Evolutionary conservation across 179 eudicot species (phyloP).

Genomic region (Drosera spatulata): DNA sequence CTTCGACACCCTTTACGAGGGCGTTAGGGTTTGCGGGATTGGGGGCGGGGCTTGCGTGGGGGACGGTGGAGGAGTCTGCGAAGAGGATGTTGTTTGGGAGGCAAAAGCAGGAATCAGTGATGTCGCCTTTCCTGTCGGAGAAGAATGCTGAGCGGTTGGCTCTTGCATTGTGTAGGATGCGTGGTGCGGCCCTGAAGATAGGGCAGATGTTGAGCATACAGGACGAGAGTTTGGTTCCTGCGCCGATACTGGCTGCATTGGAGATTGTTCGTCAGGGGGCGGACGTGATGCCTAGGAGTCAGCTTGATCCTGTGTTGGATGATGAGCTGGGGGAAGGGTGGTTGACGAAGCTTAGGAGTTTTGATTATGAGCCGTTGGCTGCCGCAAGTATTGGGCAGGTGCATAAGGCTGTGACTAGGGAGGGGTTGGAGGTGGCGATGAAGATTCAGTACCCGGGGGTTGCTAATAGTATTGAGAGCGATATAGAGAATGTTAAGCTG

Average conservation of each 20-base stretch:
- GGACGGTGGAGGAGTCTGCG: slow-evolving; percentile 89
- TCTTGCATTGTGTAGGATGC: slow-evolving; percentile 97
- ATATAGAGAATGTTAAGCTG: slow-evolving; percentile 82
- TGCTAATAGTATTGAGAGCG: slow-evolving; percentile 97
- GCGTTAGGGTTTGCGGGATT: slow-evolving; percentile 94
- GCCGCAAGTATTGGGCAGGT: slow-evolving; percentile 99
- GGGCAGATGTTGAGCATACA: slow-evolving; percentile 99
- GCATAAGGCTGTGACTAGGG: slow-evolving; percentile 72
- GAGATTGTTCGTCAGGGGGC: slow-evolving; percentile 99
- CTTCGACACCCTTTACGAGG: slow-evolving; percentile 77
- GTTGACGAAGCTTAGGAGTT: slow-evolving; percentile 76
- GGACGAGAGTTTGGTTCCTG: slow-evolving; percentile 89
- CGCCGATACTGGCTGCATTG: slow-evolving; percentile 91
- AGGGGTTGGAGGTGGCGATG: slow-evolving; percentile 78
- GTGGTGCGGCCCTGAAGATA: slow-evolving; percentile 95
- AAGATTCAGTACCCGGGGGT: slow-evolving; percentile 99
- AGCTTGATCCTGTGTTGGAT: slow-evolving; percentile 85
- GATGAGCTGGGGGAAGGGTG: slow-evolving; percentile 80
- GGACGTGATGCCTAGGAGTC: slow-evolving; percentile 92
- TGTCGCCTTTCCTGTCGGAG: slow-evolving; percentile 74
- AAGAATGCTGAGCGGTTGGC: slow-evolving; percentile 91
- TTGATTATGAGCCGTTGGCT: slow-evolving; percentile 89
- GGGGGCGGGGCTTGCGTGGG: slow-evolving; percentile 99
- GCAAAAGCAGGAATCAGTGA: slow-evolving; percentile 36
- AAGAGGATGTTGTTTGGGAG: slow-evolving; percentile 62